These are phyloP conservation scores for Aspergillus texensis DNA, from an alignment of 2,329 filamentous ascomycete species.

Conservation along the genomic window DNA sequence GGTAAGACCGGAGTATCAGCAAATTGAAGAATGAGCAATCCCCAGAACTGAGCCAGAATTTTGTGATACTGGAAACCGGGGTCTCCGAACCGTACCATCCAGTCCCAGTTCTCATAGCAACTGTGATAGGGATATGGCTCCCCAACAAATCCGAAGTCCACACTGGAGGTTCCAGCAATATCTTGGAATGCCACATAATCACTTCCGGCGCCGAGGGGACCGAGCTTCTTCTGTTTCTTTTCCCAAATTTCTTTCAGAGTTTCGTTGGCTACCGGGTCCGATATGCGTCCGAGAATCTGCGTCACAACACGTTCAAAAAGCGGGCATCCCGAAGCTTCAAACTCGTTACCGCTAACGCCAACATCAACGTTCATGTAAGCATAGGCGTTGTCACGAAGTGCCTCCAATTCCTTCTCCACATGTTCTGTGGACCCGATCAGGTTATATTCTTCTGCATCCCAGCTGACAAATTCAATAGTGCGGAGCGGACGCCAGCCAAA, in stretches of 20 bases:
- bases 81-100: constrained; percentile 79
- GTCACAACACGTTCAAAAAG: constrained; percentile 73
- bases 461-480: constrained; percentile 96
- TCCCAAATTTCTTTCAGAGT: constrained; percentile 79
- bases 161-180: constrained; percentile 82
- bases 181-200: constrained; percentile 92
- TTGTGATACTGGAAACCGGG: constrained; percentile 81
- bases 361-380: constrained; percentile 92
- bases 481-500: constrained; percentile 87
- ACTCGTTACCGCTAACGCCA: constrained; percentile 73
- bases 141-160: constrained; percentile 80
- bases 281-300: constrained; percentile 72
- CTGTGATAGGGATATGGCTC: constrained; percentile 72
- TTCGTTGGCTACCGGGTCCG: constrained; percentile 70
- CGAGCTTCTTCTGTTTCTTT: constrained; percentile 59
- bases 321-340: constrained; percentile 79
- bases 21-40: constrained; percentile 81
- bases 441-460: constrained; percentile 94
- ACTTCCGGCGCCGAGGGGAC: constrained; percentile 71
- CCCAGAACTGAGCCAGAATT: constrained; percentile 76
- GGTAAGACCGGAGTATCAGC: constrained; percentile 79
- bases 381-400: constrained; percentile 71
- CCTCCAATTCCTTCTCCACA: constrained; percentile 80
- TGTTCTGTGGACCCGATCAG: constrained; percentile 91
- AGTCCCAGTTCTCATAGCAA: constrained; percentile 87